phyloP scores from a whole-genome alignment of 2,329 filamentous ascomycete genomes.

The Tetracladium maxilliforme region DNA sequence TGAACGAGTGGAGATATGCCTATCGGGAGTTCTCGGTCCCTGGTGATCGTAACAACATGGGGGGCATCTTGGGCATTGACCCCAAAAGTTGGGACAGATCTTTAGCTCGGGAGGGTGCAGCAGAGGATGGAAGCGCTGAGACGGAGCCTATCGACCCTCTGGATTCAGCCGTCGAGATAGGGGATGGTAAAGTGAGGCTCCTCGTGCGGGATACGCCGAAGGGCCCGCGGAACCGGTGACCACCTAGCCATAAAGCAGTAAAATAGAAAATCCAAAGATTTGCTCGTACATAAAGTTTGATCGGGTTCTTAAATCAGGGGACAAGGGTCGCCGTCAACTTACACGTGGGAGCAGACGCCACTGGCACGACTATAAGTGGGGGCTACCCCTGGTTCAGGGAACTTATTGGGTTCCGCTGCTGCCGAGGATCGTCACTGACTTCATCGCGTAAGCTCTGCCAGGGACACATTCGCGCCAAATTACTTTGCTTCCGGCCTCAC shows the following conservation, averaged over 20 bases:
- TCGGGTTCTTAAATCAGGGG: no score
- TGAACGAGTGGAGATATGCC: constrained; percentile 91
- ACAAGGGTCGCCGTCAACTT: no score
- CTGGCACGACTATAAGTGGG: background rate
- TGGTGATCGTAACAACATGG: constrained; percentile 72
- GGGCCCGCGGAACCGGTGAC: no score
- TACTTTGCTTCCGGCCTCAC: no score
- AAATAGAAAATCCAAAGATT: no score
- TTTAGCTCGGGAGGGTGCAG: constrained; percentile 28
- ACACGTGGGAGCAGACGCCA: no score
- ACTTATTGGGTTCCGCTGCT: background rate
- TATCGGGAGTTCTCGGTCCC: constrained; percentile 95
- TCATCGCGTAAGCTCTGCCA: no score
- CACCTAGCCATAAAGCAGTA: no score
- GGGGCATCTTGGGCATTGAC: constrained; percentile 60
- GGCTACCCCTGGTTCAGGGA: background rate
- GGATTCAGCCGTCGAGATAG: constrained; percentile 52
- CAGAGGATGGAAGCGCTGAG: constrained; percentile 6
- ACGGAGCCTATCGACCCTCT: constrained; percentile 37
- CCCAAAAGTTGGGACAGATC: constrained; percentile 53
- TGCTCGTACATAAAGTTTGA: no score
- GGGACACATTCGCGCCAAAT: no score
- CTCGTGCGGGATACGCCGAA: constrained; percentile 44
- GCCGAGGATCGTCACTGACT: no score
- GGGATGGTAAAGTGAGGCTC: constrained; percentile 50